Base-by-base conservation (phyloP, 306 rosid species). In the Cucurbita maxima region DNA sequence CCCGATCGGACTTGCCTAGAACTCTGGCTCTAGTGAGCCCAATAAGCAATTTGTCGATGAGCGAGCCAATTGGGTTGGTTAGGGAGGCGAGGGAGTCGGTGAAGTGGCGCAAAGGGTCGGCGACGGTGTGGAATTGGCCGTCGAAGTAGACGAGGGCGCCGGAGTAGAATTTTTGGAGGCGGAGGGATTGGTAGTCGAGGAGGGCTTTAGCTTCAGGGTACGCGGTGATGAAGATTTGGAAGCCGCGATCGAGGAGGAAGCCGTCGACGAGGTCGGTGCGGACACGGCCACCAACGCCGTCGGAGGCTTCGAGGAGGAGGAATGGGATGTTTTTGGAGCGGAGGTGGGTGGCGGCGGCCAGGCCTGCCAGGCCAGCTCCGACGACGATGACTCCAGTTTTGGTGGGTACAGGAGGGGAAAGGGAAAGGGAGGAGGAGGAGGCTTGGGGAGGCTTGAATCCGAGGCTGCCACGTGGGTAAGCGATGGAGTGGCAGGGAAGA, bases 151-250 rank as follows among this genome's bases (percentile, higher is more conserved):
- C 76, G 19, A 73, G 78, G 0, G 97, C 90, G 14, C 96, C 92
- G 22, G 92, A 90, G 56, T 94, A 94, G 84, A 94, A 94, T 12
- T 68, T 86, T 0, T 71, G 88, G 66, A 94, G 89, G 72, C 85
- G 73, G 4, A 90, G 82, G 57, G 89, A 47, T 57, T 81, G 30
- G 78, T 89, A 94, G 48, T 90, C 55, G 76, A 91, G 95, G 53
- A 94, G 95, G 18, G 80, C 86, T 30, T 75, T 82, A 55, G 96
- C 97, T 84, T 94, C 90, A 0, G 95, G 96, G 63, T 94, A 91
- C 3, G 89, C 95, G 1, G 98, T 94, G 80, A 94, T 94, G 86
- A 94, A 91, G 84, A 94, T 94, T 78, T 94, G 92, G 80, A 94
- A 94, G 45, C 98, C 92, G 3, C 92, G 95, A 83, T 94, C 95